phyloP scores from a whole-genome alignment of 768 basidiomycete genomes.

The Boletus patriciae region DNA sequence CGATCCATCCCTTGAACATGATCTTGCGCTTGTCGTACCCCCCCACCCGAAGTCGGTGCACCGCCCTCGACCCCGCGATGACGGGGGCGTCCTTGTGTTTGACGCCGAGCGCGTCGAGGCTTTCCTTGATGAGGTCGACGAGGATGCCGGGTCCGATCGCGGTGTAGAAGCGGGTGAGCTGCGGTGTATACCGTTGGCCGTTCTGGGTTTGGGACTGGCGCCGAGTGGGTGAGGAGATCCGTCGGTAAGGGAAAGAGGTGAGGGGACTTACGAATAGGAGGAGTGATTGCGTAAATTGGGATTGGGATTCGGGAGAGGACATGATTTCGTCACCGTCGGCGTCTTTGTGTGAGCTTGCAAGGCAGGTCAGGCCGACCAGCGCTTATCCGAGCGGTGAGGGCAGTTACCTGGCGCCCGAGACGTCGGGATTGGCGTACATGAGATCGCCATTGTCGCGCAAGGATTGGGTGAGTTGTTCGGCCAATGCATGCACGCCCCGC shows the following conservation, averaged over 20 bases:
- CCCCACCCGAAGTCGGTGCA: constrained; percentile 57
- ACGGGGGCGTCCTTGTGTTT: constrained; percentile 47
- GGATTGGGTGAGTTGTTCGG: constrained; percentile 67
- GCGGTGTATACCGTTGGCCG: constrained; percentile 69
- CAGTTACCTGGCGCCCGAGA: constrained; percentile 37
- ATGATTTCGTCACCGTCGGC: constrained; percentile 62
- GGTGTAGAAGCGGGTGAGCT: constrained; percentile 82
- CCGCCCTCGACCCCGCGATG: constrained; percentile 10
- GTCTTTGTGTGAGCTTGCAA: constrained; percentile 35
- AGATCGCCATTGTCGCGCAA: constrained; percentile 74
- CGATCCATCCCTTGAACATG: constrained; percentile 72
- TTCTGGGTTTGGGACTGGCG: constrained; percentile 78
- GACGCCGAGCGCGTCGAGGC: constrained; percentile 48
- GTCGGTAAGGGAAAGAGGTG: neutral
- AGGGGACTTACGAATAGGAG: constrained; percentile 69
- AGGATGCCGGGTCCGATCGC: constrained; percentile 53
- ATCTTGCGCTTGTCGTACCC: constrained; percentile 65
- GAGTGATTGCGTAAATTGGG: constrained; percentile 79
- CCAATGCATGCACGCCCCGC: constrained; percentile 52
- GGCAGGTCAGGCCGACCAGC: neutral
- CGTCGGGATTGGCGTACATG: constrained; percentile 61
- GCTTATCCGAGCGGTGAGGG: neutral
- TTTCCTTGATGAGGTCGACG: constrained; percentile 52
- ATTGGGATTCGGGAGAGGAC: constrained; percentile 61
- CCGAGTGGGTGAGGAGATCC: neutral